A percentile compares a stretch with the other conserved stretches of the same genome.
phyloP scores from a whole-genome alignment of 345 rosid genomes.

The Geranium rotundifolium region DNA sequence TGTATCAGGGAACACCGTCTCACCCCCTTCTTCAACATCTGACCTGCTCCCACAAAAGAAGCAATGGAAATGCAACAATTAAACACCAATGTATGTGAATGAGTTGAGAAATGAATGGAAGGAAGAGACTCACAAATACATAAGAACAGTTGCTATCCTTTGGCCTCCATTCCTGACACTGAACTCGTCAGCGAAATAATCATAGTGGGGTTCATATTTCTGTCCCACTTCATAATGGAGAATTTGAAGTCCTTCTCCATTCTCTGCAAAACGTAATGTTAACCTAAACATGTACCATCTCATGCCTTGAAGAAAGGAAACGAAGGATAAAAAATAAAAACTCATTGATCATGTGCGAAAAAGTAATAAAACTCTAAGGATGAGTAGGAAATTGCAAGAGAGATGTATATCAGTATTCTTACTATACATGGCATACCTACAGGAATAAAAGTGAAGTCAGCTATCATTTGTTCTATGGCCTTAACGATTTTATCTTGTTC shows the following conservation, averaged over 20 bases:
- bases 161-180: constrained; percentile 16
- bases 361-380: neutral
- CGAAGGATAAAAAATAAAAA: neutral
- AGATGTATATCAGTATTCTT: neutral
- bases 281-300: neutral
- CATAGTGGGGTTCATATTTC: constrained; percentile 16
- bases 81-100: neutral
- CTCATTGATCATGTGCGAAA: neutral
- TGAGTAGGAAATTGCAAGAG: no score
- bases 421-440: constrained; percentile 8
- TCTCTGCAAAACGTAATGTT: constrained; percentile 5
- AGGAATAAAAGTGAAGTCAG: constrained; percentile 15
- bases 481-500: constrained; percentile 14
- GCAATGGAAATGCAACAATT: neutral
- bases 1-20: constrained; percentile 15
- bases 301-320: neutral
- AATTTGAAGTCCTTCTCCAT: constrained; percentile 20
- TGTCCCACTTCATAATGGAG: constrained; percentile 14
- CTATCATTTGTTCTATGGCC: constrained; percentile 16
- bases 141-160: constrained; percentile 16
- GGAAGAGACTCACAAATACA: constrained; percentile 15
- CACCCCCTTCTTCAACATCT: constrained; percentile 21
- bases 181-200: constrained; percentile 13
- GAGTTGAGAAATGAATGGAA: neutral
- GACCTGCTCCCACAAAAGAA: constrained; percentile 6